Evolutionary conservation across 2,329 filamentous ascomycete species (phyloP).

Genomic region (Acarospora socialis): DNA sequence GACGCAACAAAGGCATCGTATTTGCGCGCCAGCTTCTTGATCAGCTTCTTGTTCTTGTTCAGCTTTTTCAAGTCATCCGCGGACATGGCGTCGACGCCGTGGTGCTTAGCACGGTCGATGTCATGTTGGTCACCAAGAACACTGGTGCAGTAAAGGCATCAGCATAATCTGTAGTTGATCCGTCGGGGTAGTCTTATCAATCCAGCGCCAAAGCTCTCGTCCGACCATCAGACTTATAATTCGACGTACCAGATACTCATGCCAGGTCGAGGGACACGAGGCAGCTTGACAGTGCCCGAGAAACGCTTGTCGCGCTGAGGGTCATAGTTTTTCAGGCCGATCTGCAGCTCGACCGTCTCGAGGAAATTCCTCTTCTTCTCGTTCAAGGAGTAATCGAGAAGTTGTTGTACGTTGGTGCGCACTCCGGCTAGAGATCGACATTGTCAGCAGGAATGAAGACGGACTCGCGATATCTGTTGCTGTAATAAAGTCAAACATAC

Average conservation of each 20-base stretch:
- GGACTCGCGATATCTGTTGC: no score
- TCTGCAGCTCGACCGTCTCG: slow-evolving; percentile 71
- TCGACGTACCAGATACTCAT: slow-evolving; percentile 63
- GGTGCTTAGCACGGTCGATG: slow-evolving; percentile 99
- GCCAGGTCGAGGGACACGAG: slow-evolving; percentile 76
- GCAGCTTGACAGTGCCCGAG: slow-evolving; percentile 96
- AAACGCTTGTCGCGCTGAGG: slow-evolving; percentile 99
- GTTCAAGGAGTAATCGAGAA: slow-evolving; percentile 88
- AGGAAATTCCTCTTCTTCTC: slow-evolving; percentile 98
- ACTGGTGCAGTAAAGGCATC: slow-evolving; percentile 29
- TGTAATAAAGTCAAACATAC: slow-evolving; percentile 26
- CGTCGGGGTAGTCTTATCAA: neutral
- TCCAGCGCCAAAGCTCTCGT: neutral
- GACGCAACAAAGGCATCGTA: slow-evolving; percentile 99
- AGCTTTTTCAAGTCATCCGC: slow-evolving; percentile 99
- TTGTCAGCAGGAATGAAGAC: slow-evolving; percentile 6
- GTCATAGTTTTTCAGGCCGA: slow-evolving; percentile 98
- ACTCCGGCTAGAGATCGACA: slow-evolving; percentile 54
- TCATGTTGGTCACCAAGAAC: slow-evolving; percentile 91
- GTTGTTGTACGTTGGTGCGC: slow-evolving; percentile 81
- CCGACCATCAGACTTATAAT: slow-evolving; percentile 10
- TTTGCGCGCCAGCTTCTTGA: slow-evolving; percentile 99
- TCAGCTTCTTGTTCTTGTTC: slow-evolving; percentile 99
- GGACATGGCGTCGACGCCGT: slow-evolving; percentile 96
- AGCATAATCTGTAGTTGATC: no score